Evolutionary conservation across 768 basidiomycete genomes (phyloP), one percentile per base, ranked within the genome.

Genomic region (Pulveroboletus ravenelii): DNA sequence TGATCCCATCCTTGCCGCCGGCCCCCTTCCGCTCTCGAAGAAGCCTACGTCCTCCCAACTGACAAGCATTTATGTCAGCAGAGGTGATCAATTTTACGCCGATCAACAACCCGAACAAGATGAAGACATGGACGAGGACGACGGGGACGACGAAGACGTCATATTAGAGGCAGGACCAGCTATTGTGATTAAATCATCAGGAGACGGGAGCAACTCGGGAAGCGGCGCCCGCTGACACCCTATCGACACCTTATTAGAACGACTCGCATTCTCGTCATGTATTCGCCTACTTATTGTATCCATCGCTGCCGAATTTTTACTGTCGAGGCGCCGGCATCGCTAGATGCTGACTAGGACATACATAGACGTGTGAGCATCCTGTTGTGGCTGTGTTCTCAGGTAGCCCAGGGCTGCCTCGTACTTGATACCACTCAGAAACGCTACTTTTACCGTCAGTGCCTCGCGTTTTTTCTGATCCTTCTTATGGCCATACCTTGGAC

Each of bases 121-220:
- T 20, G 84, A 88, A 55, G 69, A 76, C 32, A 73, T 74, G 29
- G 86, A 87, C 55, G 69, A 76, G n/a, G 69, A 76, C n/a, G 75
- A 76, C n/a, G 74, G 76, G 23, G 75, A 77, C 27, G 85, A 88
- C 57, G 80, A 77, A 17, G 87, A 89, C 57, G 67, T 89, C 20
- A 85, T 89, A 59, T 69, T 89, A 59, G 87, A 88, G 69, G 78
- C 84, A 17, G 87, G 87, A 1, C 86, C 87, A 4, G 76, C 79
- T n/a, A 65, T 79, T 36, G 62, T 75, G n/a, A 63, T 75, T 27
- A 78, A 78, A 60, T 56, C 55, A 37, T 34, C 57, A 34, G 47
- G 58, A 23, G 66, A 62, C 23, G 58, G 47, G 45, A 43, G 48
- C 50, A 53, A 56, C 56, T 65, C 58, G 12, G 62, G 64, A 58